Evolutionary conservation across 148 eudicot species (phyloP), one percentile per base, ranked within the genome.

Genomic region (Pharnaceum exiguum): DNA sequence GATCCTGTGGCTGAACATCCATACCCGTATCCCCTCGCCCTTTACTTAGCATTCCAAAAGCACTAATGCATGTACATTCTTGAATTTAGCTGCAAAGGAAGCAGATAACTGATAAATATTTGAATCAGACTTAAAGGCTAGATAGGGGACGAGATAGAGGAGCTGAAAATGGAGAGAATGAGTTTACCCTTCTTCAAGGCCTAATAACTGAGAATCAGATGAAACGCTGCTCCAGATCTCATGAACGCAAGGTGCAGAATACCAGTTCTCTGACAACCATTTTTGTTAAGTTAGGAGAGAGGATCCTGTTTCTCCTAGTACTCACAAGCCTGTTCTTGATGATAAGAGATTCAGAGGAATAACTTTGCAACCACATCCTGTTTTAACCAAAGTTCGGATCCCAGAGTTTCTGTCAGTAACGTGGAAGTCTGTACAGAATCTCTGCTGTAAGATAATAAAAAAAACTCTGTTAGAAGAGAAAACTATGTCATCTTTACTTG

Each of bases 131-230:
- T 11, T 36, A 11, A 23, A 46, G 0, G 1, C 8, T 11, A 51
- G 10, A n/a, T 2, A 2, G 7, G 7, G 15, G 8, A 56, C 37
- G 48, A n/a, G 26, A 46, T 9, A 4, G n/a, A 33, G 29, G 45
- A 36, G 43, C n/a, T n/a, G n/a, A n/a, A n/a, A n/a, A n/a, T n/a
- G 15, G 42, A 49, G 10, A 28, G 37, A 27, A 25, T 18, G 26
- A 67, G 12, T 38, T 61, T 71, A 81, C 82, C 83, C 83, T 75
- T 81, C 83, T 73, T 81, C 78, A 5, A 82, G 76, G 47, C 77
- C 65, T 46, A 78, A 38, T 25, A 65, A 32, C 7, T 75, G 70
- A 46, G 75, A 57, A 22, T 72, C 68, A 31, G 66, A 47, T 44
- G 81, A 56, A 51, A 82, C 65, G 44, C 66, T 65, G 54, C 83